Percentiles rank a stretch among this genome's conserved stretches.
phyloP scores from a whole-genome alignment of 1,284 basidiomycete genomes.

The Apiotrichum mycotoxinovorans region DNA sequence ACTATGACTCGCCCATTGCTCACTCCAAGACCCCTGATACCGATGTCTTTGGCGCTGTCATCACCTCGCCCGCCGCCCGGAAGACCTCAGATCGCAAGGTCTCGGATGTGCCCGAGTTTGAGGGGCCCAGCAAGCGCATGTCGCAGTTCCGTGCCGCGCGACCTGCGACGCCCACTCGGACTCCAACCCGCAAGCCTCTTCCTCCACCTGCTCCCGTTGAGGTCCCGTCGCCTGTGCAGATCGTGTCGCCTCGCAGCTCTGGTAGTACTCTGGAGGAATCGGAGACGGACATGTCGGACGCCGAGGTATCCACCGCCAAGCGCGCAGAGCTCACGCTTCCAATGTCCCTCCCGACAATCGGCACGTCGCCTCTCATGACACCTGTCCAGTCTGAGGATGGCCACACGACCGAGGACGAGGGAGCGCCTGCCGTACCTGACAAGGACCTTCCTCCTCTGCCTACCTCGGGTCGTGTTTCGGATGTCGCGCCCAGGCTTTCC shows the following conservation, averaged over 20 bases:
- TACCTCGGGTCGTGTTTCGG: conserved; percentile 10
- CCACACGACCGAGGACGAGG: neutral
- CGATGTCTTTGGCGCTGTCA: conserved; percentile 18
- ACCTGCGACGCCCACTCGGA: conserved; percentile 16
- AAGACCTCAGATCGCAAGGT: conserved; percentile 14
- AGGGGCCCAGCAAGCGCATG: conserved; percentile 37
- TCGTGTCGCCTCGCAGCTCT: neutral
- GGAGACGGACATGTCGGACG: conserved; percentile 3
- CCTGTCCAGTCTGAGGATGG: neutral
- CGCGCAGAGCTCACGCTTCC: conserved; percentile 31
- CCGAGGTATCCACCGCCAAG: conserved; percentile 8
- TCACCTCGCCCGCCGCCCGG: conserved; percentile 12
- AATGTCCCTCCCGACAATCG: conserved; percentile 41
- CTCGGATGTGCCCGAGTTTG: conserved; percentile 31
- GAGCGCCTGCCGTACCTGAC: neutral
- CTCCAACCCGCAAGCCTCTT: conserved; percentile 21
- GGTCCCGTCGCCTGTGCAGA: conserved; percentile 36
- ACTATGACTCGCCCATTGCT: neutral
- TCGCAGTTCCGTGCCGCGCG: conserved; percentile 16
- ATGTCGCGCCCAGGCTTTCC: conserved; percentile 1
- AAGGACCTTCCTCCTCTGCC: neutral
- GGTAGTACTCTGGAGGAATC: conserved; percentile 9
- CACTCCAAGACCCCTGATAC: neutral
- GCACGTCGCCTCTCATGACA: conserved; percentile 35
- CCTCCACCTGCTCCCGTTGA: conserved; percentile 32